phyloP scores from a whole-genome alignment of 192 early-diverging fungal genomes.

The Diversispora epigaea region DNA sequence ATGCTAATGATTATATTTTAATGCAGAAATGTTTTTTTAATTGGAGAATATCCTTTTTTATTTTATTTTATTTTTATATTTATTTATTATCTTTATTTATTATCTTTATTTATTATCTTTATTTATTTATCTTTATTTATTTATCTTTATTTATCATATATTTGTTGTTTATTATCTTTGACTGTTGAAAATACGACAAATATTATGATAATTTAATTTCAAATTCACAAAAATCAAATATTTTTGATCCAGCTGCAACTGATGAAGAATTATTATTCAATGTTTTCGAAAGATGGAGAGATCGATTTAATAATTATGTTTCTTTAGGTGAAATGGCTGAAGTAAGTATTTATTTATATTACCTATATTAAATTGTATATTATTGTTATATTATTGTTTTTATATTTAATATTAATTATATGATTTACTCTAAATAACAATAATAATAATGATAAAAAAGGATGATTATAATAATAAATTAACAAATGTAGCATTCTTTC shows the following conservation, averaged over 20 bases:
- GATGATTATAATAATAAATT: slow-evolving; percentile 26
- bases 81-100: neutral
- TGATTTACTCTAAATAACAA: neutral
- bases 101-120: neutral
- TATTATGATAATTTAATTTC: slow-evolving; percentile 8
- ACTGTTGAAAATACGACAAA: neutral
- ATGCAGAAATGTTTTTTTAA: neutral
- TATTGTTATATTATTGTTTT: neutral
- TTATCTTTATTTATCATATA: neutral
- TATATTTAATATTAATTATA: neutral
- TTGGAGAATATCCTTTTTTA: slow-evolving; percentile 27
- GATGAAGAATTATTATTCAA: neutral
- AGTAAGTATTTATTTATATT: neutral
- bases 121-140: neutral
- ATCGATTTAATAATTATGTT: slow-evolving; percentile 14
- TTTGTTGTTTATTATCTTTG: neutral
- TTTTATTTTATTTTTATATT: neutral
- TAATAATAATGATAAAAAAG: neutral
- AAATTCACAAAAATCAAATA: neutral
- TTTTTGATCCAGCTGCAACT: neutral
- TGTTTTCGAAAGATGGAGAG: slow-evolving; percentile 20
- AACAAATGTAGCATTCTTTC: neutral
- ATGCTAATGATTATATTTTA: neutral
- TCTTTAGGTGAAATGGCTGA: slow-evolving; percentile 23
- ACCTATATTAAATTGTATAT: neutral